A percentile compares a stretch with the other conserved stretches of the same genome.
phyloP scores from a whole-genome alignment of 1,284 basidiomycete genomes.

The Tausonia pullulans region DNA sequence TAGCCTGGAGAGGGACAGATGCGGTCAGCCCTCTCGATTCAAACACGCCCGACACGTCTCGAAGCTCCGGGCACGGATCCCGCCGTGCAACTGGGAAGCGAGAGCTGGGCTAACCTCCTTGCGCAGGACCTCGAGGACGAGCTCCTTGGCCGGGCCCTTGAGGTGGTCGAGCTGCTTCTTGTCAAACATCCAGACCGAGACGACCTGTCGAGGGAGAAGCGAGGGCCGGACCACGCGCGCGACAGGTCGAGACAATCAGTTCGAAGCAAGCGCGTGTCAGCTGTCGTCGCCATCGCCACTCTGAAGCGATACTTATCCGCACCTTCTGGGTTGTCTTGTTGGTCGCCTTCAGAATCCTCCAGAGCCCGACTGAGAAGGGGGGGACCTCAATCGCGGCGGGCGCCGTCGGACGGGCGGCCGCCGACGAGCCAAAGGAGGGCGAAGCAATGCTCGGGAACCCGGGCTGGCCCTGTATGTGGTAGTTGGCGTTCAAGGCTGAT shows the following conservation, averaged over 20 bases:
- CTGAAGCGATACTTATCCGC: neutral
- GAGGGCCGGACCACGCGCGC: neutral
- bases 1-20: slow-evolving; percentile 46
- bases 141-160: slow-evolving; percentile 52
- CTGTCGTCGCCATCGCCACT: too few relatives aligned
- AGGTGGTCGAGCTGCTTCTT: slow-evolving; percentile 67
- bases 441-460: slow-evolving; percentile 25
- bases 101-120: slow-evolving; percentile 52
- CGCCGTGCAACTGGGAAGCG: neutral
- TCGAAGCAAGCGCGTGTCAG: neutral
- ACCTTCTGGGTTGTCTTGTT: slow-evolving; percentile 81
- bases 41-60: neutral
- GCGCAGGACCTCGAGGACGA: slow-evolving; percentile 68
- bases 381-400: slow-evolving; percentile 33
- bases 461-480: slow-evolving; percentile 44
- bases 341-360: slow-evolving; percentile 69
- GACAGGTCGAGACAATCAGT: neutral
- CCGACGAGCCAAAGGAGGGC: slow-evolving; percentile 30
- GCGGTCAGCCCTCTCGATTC: neutral
- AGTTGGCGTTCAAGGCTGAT: slow-evolving; percentile 72
- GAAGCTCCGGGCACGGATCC: neutral
- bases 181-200: slow-evolving; percentile 81
- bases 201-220: slow-evolving; percentile 27
- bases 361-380: slow-evolving; percentile 66
- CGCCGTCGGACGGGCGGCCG: slow-evolving; percentile 32